Conservation (phyloP, 305 asterid species). For the Nicotiana rustica region DNA sequence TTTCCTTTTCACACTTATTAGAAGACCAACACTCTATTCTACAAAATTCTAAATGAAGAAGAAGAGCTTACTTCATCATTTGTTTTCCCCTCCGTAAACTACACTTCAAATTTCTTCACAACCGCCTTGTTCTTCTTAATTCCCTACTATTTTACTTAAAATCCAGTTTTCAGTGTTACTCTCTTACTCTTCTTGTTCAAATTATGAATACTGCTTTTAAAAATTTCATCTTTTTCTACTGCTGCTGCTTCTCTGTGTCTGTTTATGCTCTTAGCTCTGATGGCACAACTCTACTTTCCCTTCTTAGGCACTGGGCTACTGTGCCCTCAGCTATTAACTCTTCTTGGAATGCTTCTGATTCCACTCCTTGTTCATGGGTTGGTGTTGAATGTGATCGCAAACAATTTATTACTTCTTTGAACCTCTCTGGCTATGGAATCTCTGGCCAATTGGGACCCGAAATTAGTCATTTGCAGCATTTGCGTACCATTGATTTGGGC, state of each 20-base stretch:
- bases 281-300: constrained; percentile 69
- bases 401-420: constrained; percentile 50
- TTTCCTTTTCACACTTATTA: constrained; percentile 8
- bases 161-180: background rate
- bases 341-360: constrained; percentile 83
- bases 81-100: constrained; percentile 23
- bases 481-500: constrained; percentile 54
- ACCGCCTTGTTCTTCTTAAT: background rate
- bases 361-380: constrained; percentile 83
- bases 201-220: constrained; percentile 37
- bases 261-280: constrained; percentile 53
- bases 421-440: constrained; percentile 59
- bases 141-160: background rate
- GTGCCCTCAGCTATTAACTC: constrained; percentile 59
- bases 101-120: background rate
- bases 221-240: constrained; percentile 25
- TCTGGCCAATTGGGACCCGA: constrained; percentile 80
- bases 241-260: constrained; percentile 39
- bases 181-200: background rate
- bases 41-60: background rate
- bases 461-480: constrained; percentile 56
- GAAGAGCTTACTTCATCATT: background rate
- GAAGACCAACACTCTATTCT: background rate
- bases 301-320: constrained; percentile 61
- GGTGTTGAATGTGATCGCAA: constrained; percentile 67